phyloP scores from a whole-genome alignment of 2,329 filamentous ascomycete genomes.

The Beauveria medogensis region DNA sequence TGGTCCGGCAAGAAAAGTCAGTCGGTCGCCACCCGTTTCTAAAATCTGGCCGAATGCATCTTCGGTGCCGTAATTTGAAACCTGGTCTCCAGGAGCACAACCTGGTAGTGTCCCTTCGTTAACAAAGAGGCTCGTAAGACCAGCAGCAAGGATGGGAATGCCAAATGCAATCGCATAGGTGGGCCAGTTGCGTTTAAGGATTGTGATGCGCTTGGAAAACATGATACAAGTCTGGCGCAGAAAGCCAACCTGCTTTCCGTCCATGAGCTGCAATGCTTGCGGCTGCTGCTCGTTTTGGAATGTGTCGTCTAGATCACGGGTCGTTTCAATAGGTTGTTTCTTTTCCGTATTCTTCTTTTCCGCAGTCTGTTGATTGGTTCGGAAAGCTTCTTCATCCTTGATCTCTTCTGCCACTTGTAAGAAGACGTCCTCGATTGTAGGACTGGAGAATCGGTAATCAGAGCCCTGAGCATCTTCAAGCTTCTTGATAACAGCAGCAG shows the following conservation, averaged over 20 bases:
- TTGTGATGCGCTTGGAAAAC: conserved; percentile 68
- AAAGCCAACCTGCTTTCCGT: conserved; percentile 63
- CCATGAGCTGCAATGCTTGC: conserved; percentile 48
- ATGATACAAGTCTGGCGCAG: conserved; percentile 63
- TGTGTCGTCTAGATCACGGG: conserved; percentile 11
- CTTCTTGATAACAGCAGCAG: conserved; percentile 60
- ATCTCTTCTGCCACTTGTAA: conserved; percentile 78
- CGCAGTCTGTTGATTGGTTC: conserved; percentile 14
- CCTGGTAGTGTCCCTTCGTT: conserved; percentile 41
- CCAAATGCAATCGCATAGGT: conserved; percentile 67
- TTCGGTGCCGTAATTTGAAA: conserved; percentile 32
- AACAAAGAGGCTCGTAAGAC: conserved; percentile 70
- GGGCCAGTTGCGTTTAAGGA: conserved; percentile 70
- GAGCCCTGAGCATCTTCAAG: conserved; percentile 59
- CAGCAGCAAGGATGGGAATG: conserved; percentile 72
- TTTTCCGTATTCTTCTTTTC: conserved; percentile 20
- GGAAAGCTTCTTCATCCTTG: conserved; percentile 39
- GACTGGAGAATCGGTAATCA: conserved; percentile 80
- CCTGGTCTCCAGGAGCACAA: conserved; percentile 43
- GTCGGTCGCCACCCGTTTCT: conserved; percentile 11
- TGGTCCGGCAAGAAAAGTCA: conserved; percentile 26
- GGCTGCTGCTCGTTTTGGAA: conserved; percentile 18
- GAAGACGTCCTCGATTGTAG: conserved; percentile 90
- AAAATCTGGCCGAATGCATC: conserved; percentile 31
- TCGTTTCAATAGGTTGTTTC: conserved; percentile 17